Base-by-base conservation (phyloP, 2,329 filamentous ascomycete species). In the Aspergillus felis region DNA sequence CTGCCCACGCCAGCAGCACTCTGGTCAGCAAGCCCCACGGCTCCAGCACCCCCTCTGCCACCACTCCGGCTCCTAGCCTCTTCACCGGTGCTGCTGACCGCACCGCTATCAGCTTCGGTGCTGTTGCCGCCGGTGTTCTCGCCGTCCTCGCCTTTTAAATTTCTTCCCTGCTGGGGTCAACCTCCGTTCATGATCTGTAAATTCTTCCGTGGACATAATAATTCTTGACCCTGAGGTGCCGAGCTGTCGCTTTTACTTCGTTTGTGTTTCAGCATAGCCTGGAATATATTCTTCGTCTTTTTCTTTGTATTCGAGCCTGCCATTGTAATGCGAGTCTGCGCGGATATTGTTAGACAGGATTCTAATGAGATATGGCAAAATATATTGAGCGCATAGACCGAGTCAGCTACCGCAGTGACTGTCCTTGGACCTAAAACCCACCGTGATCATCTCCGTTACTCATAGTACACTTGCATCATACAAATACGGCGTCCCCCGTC, bases 131-230 rank as follows among this genome's bases (percentile, higher is more conserved):
- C 38, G 73, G 70, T 68, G 56, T 73, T 47, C 60, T 68, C 56
- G 72, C 71, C 57, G 64, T 72, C 54, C 61, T 74, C 53, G 71
- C 71, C 52, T 68, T 75, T 59, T 74, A 74, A 71, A 51, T 48
- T 32, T 28, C 27, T 50, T 48, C 52, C 35, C 17, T 12, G 35
- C 41, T 47, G 42, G 42, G 22, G 17, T 22, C 41, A 22, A 47
- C 7, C 12, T 24, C 53, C 24, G 48, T 49, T 32, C 12, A 41
- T 49, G 44, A 20, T 52, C 51, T 54, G 47, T 50, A 49, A 44
- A 52, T 54, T 58, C 10, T 47, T 47, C 22, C 10, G 12, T 47
- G 44, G 44, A 47, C 22, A 47, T 47, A 47, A 17, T 35, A 20
- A 20, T 53, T 55, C 32, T 57, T 56, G 42, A 46, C 8, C 22